phyloP scores from a whole-genome alignment of 2,329 filamentous ascomycete species.

The Eutypa lata region DNA sequence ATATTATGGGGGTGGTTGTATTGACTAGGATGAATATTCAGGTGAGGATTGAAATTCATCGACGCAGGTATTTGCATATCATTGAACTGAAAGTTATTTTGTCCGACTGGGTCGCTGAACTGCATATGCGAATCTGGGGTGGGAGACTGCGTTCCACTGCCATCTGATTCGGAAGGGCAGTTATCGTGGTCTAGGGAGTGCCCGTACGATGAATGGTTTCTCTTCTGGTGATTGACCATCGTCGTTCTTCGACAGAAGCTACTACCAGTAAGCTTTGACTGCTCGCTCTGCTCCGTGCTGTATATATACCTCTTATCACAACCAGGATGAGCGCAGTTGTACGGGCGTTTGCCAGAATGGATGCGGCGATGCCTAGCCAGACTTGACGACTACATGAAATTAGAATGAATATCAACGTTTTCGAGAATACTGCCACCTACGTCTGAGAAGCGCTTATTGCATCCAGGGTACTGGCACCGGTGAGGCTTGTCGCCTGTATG shows the following conservation, averaged over 20 bases:
- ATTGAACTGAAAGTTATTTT: slow-evolving; percentile 35
- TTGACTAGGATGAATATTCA: slow-evolving; percentile 38
- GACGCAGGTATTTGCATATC: slow-evolving; percentile 48
- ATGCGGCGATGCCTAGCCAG: slow-evolving; percentile 63
- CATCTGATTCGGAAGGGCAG: slow-evolving; percentile 54
- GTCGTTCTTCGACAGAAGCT: slow-evolving; percentile 73
- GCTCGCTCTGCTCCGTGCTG: slow-evolving; percentile 13
- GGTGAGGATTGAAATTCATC: slow-evolving; percentile 51
- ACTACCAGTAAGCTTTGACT: slow-evolving; percentile 6
- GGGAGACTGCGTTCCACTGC: slow-evolving; percentile 57
- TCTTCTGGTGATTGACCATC: slow-evolving; percentile 65
- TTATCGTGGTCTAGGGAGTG: slow-evolving; percentile 55
- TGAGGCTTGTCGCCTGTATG: slow-evolving; percentile 72
- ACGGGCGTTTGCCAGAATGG: slow-evolving; percentile 65
- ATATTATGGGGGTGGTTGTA: slow-evolving; percentile 48
- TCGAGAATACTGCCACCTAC: slow-evolving; percentile 38
- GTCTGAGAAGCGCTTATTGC: slow-evolving; percentile 68
- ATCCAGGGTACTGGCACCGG: slow-evolving; percentile 62
- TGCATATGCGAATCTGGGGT: slow-evolving; percentile 51
- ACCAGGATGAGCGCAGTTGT: slow-evolving; percentile 58
- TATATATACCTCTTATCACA: slow-evolving; percentile 56
- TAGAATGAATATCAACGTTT: slow-evolving; percentile 19
- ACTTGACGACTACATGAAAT: slow-evolving; percentile 55
- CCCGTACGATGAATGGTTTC: slow-evolving; percentile 58
- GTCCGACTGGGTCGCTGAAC: slow-evolving; percentile 39